A percentile compares a stretch with the other conserved stretches of the same genome.
phyloP scores from a whole-genome alignment of 2,329 filamentous ascomycete species.

The Aspergillus novofumigatus region DNA sequence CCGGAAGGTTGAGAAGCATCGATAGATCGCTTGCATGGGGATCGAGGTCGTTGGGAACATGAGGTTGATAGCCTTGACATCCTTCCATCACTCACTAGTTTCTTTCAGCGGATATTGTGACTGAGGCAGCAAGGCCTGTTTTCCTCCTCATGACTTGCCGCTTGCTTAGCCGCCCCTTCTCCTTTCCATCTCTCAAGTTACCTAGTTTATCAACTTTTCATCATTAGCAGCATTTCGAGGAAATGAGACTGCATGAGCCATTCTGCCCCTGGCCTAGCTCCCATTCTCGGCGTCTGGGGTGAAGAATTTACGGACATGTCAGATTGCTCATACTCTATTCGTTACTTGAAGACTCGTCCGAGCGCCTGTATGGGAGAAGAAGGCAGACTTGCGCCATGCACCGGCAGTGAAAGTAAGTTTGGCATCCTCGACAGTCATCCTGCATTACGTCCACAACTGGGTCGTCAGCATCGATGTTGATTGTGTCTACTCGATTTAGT shows the following conservation, averaged over 20 bases:
- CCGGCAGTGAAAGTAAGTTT: conserved; percentile 6
- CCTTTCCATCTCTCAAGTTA: background rate
- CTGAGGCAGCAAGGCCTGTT: background rate
- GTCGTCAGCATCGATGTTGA: background rate
- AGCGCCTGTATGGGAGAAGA: background rate
- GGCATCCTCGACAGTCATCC: background rate
- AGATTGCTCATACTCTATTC: background rate
- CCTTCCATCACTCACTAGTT: background rate
- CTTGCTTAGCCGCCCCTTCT: background rate
- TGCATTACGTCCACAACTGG: background rate
- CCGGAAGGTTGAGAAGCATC: background rate
- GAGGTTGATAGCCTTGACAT: background rate
- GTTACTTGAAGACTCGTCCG: background rate
- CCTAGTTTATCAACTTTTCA: background rate
- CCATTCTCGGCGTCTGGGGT: background rate
- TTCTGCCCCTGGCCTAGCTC: background rate
- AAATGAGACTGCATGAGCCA: background rate
- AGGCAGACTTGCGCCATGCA: conserved; percentile 12
- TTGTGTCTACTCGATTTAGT: background rate
- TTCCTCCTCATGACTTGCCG: background rate
- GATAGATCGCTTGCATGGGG: background rate
- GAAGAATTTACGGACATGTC: background rate
- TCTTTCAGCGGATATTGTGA: background rate
- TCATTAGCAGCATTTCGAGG: background rate
- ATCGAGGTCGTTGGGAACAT: background rate